phyloP scores from a whole-genome alignment of 345 rosid genomes.

The Orychophragmus violaceus region DNA sequence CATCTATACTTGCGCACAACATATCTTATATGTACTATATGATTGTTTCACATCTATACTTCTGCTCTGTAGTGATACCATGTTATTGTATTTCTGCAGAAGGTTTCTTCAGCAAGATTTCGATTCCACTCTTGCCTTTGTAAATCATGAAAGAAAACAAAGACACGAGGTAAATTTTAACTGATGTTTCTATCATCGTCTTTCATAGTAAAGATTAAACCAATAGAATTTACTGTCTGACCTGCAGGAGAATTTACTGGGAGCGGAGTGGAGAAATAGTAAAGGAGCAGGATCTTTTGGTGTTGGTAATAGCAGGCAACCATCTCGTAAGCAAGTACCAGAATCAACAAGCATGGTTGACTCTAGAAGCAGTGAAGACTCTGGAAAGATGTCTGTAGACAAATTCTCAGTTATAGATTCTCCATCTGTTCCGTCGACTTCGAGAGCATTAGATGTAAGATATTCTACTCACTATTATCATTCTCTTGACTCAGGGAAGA shows the following conservation, averaged over 20 bases:
- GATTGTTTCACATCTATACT: background rate
- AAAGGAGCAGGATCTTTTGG: constrained; percentile 61
- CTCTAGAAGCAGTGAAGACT: constrained; percentile 69
- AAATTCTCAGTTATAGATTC: constrained; percentile 66
- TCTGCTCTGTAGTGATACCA: constrained; percentile 1
- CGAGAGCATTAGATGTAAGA: constrained; percentile 75
- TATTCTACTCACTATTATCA: background rate
- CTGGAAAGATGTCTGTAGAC: constrained; percentile 51
- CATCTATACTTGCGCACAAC: background rate
- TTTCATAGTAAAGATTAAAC: background rate
- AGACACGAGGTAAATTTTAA: constrained; percentile 60
- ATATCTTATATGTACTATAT: background rate
- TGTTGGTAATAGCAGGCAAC: constrained; percentile 70
- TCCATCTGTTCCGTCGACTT: constrained; percentile 58
- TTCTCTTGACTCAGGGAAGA: background rate
- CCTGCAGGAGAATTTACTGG: constrained; percentile 56
- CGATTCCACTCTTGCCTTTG: constrained; percentile 83
- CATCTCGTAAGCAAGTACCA: constrained; percentile 54
- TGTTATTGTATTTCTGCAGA: constrained; percentile 44
- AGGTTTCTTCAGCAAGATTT: constrained; percentile 89
- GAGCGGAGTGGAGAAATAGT: constrained; percentile 64
- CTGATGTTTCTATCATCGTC: background rate
- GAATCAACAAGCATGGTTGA: constrained; percentile 57
- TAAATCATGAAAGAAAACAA: constrained; percentile 89
- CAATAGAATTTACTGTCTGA: constrained; percentile 4